A percentile compares a stretch with the other conserved stretches of the same genome.
Conservation (phyloP, 202 grass and related monocot genomes). For the Carex sylvatica region DNA sequence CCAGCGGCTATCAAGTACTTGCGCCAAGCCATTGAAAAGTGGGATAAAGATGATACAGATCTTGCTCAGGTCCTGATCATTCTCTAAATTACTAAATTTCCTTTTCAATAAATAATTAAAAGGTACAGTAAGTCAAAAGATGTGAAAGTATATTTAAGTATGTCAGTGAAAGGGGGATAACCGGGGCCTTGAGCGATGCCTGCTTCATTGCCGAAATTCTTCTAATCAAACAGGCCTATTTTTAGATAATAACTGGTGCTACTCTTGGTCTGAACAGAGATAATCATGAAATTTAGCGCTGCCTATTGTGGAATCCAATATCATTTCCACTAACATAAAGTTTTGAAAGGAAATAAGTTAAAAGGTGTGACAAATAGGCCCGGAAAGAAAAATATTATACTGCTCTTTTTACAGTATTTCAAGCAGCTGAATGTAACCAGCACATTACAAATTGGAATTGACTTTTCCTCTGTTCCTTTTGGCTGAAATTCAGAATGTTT, state of each 20-base stretch:
- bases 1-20: conserved; percentile 93
- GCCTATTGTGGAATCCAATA: not conserved
- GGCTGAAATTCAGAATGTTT: not conserved
- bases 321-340: not conserved
- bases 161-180: not conserved
- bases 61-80: conserved; percentile 77
- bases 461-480: not conserved
- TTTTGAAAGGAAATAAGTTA: not conserved
- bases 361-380: not conserved
- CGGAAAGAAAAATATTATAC: not conserved
- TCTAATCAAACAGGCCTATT: not conserved
- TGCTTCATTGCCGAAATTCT: not conserved
- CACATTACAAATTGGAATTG: not conserved
- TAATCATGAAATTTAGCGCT: not conserved
- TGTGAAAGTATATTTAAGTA: not conserved
- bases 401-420: not conserved
- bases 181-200: not conserved
- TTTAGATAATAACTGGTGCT: not conserved
- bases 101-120: conserved; percentile 15
- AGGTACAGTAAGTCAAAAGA: not conserved
- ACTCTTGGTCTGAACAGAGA: not conserved
- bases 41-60: conserved; percentile 95
- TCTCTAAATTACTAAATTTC: not conserved
- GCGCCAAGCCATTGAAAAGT: conserved; percentile 86
- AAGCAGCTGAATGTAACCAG: not conserved